These are phyloP conservation scores for Boletus rubescentipes DNA, from an alignment of 768 basidiomycete genomes.

Conservation along the genomic window DNA sequence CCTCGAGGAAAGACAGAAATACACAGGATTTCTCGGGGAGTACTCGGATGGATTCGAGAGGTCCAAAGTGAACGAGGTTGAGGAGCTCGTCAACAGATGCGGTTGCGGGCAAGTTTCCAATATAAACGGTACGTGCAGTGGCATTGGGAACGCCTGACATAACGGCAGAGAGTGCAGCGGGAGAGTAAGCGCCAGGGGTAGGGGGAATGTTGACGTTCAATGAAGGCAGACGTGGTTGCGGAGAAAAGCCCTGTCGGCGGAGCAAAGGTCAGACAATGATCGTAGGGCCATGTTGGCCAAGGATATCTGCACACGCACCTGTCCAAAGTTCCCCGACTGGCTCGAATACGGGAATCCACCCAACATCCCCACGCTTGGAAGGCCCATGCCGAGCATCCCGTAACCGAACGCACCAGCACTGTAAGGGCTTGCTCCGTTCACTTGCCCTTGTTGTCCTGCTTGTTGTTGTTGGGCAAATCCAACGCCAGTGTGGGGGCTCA, in stretches of 20 bases:
- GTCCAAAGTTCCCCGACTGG: conserved; percentile 70
- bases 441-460: conserved; percentile 34
- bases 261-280: background rate
- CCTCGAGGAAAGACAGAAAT: conserved; percentile 97
- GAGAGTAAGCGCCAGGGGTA: conserved; percentile 73
- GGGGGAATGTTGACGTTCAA: conserved; percentile 67
- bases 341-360: conserved; percentile 69
- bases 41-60: conserved; percentile 91
- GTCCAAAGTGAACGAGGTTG: conserved; percentile 96
- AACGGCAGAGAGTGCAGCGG: conserved; percentile 73
- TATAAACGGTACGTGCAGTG: conserved; percentile 90
- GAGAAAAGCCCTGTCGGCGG: conserved; percentile 41
- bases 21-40: conserved; percentile 97
- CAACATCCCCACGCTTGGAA: conserved; percentile 72
- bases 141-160: conserved; percentile 57
- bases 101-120: conserved; percentile 92
- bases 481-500: conserved; percentile 66
- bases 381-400: conserved; percentile 79
- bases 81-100: conserved; percentile 98
- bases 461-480: conserved; percentile 49
- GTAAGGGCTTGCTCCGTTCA: conserved; percentile 52
- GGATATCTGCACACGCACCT: conserved; percentile 39
- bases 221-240: conserved; percentile 56
- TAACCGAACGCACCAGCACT: conserved; percentile 55
- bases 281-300: background rate